Evolutionary conservation across 495 filamentous ascomycete species (phyloP).

Genomic region (Aspergillus haitiensis): DNA sequence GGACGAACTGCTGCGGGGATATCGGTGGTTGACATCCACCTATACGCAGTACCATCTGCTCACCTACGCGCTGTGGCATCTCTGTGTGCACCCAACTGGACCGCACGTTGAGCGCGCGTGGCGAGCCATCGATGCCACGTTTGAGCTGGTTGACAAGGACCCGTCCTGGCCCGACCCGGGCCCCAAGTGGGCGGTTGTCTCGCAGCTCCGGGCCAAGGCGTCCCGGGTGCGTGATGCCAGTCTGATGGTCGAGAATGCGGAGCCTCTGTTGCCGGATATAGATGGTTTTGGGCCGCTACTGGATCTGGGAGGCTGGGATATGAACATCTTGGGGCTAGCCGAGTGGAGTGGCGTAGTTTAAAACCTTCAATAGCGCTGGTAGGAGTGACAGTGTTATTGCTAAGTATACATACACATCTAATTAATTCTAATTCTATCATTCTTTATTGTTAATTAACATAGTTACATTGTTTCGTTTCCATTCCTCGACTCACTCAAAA

Average conservation of each 20-base stretch:
- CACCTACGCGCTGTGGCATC: constrained; percentile 35
- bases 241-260: background rate
- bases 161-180: constrained; percentile 8
- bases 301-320: constrained; percentile 8
- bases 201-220: constrained; percentile 31
- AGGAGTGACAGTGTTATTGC: background rate
- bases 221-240: constrained; percentile 22
- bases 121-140: constrained; percentile 23
- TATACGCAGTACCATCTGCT: constrained; percentile 34
- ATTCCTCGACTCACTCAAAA: no score
- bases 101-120: constrained; percentile 25
- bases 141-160: constrained; percentile 23
- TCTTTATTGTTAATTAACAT: no score
- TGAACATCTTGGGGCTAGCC: constrained; percentile 3
- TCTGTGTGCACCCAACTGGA: constrained; percentile 30
- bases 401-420: background rate
- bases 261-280: background rate
- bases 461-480: no score
- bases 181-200: constrained; percentile 28
- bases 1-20: constrained; percentile 32
- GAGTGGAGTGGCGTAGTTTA: constrained; percentile 3
- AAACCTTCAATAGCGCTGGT: no score
- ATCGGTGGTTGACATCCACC: constrained; percentile 31
- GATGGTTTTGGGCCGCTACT: background rate
- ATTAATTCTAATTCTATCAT: no score